Evolutionary conservation across 306 rosid genomes (phyloP), one percentile per base, ranked within the genome.

Genomic region (Cucumis melo): DNA sequence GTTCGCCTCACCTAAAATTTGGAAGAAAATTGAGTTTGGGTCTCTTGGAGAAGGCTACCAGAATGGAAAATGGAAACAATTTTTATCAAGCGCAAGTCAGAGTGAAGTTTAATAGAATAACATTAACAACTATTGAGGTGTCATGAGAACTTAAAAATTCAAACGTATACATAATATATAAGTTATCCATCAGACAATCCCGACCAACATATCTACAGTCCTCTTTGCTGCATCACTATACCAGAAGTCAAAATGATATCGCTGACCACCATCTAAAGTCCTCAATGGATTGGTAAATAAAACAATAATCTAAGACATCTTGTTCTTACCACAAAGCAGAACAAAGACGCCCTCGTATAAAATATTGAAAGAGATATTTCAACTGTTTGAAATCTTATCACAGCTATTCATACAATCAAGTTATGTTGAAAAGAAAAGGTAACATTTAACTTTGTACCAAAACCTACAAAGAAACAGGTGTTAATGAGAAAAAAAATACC

Each of bases 1-100:
- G 76, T 23, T 24, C 99, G 98, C 65, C 99, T 87, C 81, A 95
- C 99, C 99, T 95, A 84, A 77, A 86, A 50, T 73, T 83, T 56
- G 75, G 58, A 21, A 12, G 39, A 44, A 38, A 46, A 65, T 78
- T 77, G 72, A 83, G 67, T 78, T 84, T 27, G 73, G 77, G 79
- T 80, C 81, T 63, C 63, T 66, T 67, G 76, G 75, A 60, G 82
- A 64, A 79, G 79, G 80, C 75, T 36, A 59, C 20, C 34, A 38
- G 55, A 72, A 67, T 56, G 42, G 63, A 32, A 79, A 70, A 70
- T 8, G 23, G 73, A 38, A 38, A 3, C 42, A 32, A 64, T 64
- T 9, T 32, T 64, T 15, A 53, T 72, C 60, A 27, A 50, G n/a
- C 0, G 27, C 76, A 48, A 24, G 59, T 48, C 6, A 41, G 23